phyloP scores from a whole-genome alignment of 306 rosid species.

The Rosa multiflora region DNA sequence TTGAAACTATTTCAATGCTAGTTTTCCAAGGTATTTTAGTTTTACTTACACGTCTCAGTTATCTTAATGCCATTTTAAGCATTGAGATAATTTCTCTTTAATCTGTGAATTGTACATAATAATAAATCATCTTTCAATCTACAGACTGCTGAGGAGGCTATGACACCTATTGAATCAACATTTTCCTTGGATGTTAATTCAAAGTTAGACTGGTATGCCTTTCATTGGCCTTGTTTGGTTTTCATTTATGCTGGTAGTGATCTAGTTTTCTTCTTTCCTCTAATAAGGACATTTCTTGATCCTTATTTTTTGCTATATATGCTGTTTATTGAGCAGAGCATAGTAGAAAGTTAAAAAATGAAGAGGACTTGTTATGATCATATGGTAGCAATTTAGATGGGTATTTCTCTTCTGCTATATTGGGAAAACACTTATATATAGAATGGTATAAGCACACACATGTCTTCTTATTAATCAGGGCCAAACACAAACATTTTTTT shows the following conservation, averaged over 20 bases:
- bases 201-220: conserved; percentile 50
- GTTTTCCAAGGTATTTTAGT: neutral
- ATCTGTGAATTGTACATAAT: conserved; percentile 19
- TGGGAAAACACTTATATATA: neutral
- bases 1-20: neutral
- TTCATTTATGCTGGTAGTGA: neutral
- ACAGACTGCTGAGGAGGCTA: conserved; percentile 73
- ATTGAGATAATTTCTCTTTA: conserved; percentile 7
- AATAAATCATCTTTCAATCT: conserved; percentile 23
- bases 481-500: neutral
- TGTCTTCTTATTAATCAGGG: neutral
- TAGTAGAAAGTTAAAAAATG: neutral
- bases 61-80: conserved; percentile 16
- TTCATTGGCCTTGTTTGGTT: conserved; percentile 14
- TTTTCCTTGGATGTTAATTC: conserved; percentile 58
- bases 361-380: neutral
- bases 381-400: neutral
- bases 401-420: conserved; percentile 5
- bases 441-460: neutral
- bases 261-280: neutral
- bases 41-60: conserved; percentile 17
- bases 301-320: neutral
- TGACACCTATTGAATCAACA: conserved; percentile 64
- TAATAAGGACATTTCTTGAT: conserved; percentile 7
- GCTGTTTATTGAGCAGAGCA: conserved; percentile 2